Evolutionary conservation across 2,329 filamentous ascomycete species (phyloP).

Genomic region (Cercospora janseana): DNA sequence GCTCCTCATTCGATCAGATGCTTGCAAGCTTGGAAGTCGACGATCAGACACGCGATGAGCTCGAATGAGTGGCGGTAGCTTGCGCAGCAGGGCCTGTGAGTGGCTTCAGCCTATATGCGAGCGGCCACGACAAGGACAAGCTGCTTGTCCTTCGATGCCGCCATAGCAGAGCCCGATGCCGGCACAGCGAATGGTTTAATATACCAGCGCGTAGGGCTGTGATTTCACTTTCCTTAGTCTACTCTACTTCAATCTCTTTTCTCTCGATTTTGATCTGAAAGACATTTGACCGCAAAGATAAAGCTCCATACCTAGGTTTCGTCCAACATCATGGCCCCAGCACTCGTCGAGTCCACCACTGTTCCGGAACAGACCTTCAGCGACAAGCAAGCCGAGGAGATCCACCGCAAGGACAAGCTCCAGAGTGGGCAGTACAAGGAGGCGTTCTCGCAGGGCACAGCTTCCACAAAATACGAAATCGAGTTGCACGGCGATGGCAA

Average conservation of each 20-base stretch:
- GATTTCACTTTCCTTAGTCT: background rate
- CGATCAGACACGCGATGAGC: slow-evolving; percentile 3
- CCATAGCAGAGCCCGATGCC: slow-evolving; percentile 22
- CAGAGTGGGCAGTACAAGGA: slow-evolving; percentile 41
- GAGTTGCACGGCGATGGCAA: slow-evolving; percentile 55
- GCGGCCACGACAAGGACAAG: slow-evolving; percentile 15
- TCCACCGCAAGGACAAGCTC: slow-evolving; percentile 30
- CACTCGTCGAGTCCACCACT: slow-evolving; percentile 40
- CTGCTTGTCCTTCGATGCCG: slow-evolving; percentile 18
- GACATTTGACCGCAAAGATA: background rate
- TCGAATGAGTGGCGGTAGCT: background rate
- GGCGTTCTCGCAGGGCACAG: slow-evolving; percentile 45
- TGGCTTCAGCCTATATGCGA: slow-evolving; percentile 19
- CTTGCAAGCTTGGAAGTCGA: background rate
- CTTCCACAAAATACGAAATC: slow-evolving; percentile 48
- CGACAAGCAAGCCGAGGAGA: slow-evolving; percentile 28
- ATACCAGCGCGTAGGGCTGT: slow-evolving; percentile 18
- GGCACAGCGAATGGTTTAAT: slow-evolving; percentile 20
- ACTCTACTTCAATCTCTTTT: background rate
- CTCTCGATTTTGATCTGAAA: slow-evolving; percentile 1
- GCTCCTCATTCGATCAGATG: too few species aligned
- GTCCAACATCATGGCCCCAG: slow-evolving; percentile 43
- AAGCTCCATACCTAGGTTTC: background rate
- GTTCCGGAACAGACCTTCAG: slow-evolving; percentile 23
- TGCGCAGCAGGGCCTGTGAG: background rate